These are phyloP conservation scores for Pseudopyrenochaeta lycopersici DNA, from an alignment of 2,329 filamentous ascomycete species.

Conservation along the genomic window DNA sequence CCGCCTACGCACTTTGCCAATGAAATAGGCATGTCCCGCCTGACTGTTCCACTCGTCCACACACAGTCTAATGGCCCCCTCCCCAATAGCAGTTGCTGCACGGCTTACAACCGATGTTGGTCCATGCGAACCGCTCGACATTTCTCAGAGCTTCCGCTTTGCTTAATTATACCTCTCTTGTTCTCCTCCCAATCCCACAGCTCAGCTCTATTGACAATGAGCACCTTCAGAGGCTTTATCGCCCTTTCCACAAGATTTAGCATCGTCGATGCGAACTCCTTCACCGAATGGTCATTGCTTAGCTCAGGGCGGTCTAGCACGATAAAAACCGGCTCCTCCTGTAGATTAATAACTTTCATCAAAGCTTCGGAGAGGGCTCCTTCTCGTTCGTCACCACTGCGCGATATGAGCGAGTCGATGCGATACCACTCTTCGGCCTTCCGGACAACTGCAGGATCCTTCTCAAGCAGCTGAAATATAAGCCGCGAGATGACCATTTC, in stretches of 20 bases:
- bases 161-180: neutral
- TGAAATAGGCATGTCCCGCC: too few species aligned
- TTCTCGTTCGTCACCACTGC: neutral
- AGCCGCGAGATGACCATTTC: neutral
- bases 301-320: neutral
- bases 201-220: neutral
- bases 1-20: too few species aligned
- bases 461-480: conserved; percentile 9
- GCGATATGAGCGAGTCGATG: conserved; percentile 1
- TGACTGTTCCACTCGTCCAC: too few species aligned
- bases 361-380: neutral
- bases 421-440: conserved; percentile 7
- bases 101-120: neutral
- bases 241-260: neutral
- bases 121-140: neutral
- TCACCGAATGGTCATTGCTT: neutral
- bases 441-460: conserved; percentile 4
- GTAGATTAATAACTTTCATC: neutral
- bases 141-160: neutral
- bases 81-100: neutral
- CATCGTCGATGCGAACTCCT: neutral
- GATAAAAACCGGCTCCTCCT: neutral
- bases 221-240: neutral
- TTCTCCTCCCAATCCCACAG: neutral
- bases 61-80: too few species aligned